Percentiles rank a stretch among this genome's conserved stretches.
These are phyloP conservation scores for Fusarium dimerum DNA, from an alignment of 2,329 filamentous ascomycete genomes.

Conservation along the genomic window DNA sequence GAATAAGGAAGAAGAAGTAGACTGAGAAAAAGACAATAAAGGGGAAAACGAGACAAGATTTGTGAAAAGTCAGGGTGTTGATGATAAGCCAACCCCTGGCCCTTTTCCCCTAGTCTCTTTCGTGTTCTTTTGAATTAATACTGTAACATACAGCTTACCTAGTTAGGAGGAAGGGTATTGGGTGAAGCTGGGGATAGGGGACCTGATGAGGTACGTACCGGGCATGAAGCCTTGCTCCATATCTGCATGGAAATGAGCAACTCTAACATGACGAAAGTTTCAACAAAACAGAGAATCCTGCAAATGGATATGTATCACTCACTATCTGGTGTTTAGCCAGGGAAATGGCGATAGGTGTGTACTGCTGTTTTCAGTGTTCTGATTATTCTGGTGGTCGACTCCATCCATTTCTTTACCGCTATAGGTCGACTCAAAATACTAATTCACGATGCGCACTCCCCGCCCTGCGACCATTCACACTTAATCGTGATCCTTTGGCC, in stretches of 20 bases:
- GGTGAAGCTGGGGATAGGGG: neutral
- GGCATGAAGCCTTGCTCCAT: neutral
- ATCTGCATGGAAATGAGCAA: neutral
- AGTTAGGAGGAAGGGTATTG: neutral
- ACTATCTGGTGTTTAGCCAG: no score
- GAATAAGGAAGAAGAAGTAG: neutral
- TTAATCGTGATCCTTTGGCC: neutral
- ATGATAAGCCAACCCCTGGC: constrained; percentile 4
- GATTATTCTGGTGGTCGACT: no score
- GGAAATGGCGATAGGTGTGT: no score
- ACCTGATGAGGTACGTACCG: neutral
- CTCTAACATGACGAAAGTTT: neutral
- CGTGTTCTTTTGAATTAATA: constrained; percentile 6
- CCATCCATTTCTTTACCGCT: neutral
- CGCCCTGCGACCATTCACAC: neutral
- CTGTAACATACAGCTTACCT: no score
- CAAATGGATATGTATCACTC: no score
- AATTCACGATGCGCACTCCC: neutral
- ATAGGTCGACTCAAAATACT: neutral
- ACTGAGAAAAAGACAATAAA: neutral
- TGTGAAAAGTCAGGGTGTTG: constrained; percentile 6
- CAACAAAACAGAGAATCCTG: no score
- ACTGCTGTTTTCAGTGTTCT: no score
- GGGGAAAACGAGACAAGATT: neutral
- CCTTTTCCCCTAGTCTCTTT: constrained; percentile 2